Conservation (phyloP, 805 yeast genomes). For the Ogataea philodendri region DNA sequence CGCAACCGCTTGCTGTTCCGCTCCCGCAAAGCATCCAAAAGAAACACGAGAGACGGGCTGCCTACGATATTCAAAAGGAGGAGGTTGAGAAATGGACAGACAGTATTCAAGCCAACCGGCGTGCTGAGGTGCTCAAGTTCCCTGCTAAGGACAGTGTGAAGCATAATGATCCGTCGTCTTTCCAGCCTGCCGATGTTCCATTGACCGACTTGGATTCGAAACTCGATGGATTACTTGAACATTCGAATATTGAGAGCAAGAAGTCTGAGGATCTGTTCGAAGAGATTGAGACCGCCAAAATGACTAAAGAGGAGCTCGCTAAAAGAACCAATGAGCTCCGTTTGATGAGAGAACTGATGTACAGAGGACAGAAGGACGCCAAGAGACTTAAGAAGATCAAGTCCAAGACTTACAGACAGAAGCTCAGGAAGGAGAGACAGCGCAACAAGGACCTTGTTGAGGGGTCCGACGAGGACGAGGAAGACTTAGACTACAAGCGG, state of each 20-base stretch:
- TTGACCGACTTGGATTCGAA: constrained; percentile 64
- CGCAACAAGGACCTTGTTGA: constrained; percentile 67
- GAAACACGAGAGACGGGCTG: constrained; percentile 82
- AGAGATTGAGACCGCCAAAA: constrained; percentile 75
- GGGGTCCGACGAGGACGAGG: constrained; percentile 51
- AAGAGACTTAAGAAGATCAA: constrained; percentile 92
- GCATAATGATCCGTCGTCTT: constrained; percentile 52
- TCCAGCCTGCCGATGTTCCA: constrained; percentile 47
- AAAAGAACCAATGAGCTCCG: constrained; percentile 80
- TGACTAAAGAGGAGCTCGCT: constrained; percentile 75
- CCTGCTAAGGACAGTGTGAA: constrained; percentile 53
- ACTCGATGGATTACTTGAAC: constrained; percentile 56
- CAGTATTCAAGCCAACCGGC: constrained; percentile 70
- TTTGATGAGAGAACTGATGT: constrained; percentile 93
- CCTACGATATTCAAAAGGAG: constrained; percentile 82
- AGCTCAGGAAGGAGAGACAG: constrained; percentile 78
- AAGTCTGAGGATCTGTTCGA: constrained; percentile 81
- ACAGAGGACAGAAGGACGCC: constrained; percentile 89
- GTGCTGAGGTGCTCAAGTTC: constrained; percentile 81
- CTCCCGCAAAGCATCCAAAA: constrained; percentile 83
- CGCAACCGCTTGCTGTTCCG: constrained; percentile 67
- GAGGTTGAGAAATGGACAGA: constrained; percentile 91
- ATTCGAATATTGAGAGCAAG: constrained; percentile 70
- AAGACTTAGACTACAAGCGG: constrained; percentile 69
- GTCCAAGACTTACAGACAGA: constrained; percentile 83